Conservation (phyloP, 1,284 basidiomycete genomes). For the Heterobasidion annosum region DNA sequence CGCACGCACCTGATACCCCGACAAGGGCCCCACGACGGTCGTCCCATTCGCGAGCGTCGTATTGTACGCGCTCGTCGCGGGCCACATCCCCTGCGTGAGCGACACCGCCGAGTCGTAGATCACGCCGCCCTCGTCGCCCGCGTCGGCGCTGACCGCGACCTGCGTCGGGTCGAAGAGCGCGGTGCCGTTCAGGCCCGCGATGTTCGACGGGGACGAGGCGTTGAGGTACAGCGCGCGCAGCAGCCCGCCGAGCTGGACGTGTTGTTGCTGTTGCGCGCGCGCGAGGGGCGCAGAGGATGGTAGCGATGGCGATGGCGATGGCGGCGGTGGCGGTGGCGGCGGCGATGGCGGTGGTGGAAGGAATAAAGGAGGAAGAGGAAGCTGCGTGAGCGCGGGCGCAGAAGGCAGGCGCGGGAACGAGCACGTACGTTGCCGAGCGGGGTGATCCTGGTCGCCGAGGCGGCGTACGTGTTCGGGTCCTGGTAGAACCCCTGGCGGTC, state of each 20-base stretch:
- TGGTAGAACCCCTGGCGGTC: constrained; percentile 37
- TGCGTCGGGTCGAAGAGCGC: constrained; percentile 25
- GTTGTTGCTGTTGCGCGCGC: constrained; percentile 21
- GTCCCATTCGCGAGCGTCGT: constrained; percentile 39
- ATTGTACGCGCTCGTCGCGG: constrained; percentile 22
- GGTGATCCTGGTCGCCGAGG: constrained; percentile 37
- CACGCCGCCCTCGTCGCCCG: constrained; percentile 40
- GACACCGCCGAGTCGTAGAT: constrained; percentile 40
- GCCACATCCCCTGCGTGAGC: constrained; percentile 39
- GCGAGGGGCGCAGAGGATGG: neutral
- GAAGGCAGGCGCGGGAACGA: neutral
- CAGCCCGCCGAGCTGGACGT: constrained; percentile 33
- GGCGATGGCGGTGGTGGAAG: no score
- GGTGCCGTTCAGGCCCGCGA: constrained; percentile 23
- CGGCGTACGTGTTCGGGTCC: constrained; percentile 29
- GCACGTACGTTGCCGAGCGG: constrained; percentile 34
- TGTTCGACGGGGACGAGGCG: constrained; percentile 21
- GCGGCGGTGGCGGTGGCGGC: neutral
- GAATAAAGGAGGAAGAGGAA: no score
- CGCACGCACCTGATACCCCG: constrained; percentile 34
- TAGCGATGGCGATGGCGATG: neutral
- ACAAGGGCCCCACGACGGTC: constrained; percentile 33
- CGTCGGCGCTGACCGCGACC: constrained; percentile 33
- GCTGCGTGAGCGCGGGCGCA: neutral
- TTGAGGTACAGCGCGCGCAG: constrained; percentile 33